phyloP scores from a whole-genome alignment of 148 eudicot genomes.

The Diospyros kaki region DNA sequence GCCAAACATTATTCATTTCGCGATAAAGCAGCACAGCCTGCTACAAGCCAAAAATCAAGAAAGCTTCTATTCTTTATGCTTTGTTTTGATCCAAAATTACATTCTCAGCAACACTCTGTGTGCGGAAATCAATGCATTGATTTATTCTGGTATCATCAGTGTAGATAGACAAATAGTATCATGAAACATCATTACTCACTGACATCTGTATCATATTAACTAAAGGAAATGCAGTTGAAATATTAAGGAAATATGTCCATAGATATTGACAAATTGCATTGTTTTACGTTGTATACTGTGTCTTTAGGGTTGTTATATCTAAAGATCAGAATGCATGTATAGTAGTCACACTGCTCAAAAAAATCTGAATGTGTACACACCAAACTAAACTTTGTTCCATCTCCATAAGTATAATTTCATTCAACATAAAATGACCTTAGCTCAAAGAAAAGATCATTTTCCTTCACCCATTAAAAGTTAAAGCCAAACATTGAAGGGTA shows the following conservation, averaged over 20 bases:
- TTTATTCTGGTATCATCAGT: background rate
- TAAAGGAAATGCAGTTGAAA: background rate
- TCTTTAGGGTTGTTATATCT: background rate
- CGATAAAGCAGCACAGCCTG: background rate
- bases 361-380: background rate
- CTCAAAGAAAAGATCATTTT: background rate
- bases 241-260: background rate
- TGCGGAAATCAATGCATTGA: background rate
- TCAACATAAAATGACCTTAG: background rate
- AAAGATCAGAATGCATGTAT: background rate
- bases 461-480: background rate
- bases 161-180: background rate
- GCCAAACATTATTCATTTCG: background rate
- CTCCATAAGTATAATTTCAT: background rate
- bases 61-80: background rate
- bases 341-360: background rate
- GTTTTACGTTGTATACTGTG: background rate
- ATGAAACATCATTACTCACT: background rate
- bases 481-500: constrained; percentile 7
- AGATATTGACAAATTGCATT: background rate
- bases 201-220: background rate
- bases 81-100: background rate
- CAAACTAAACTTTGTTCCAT: background rate
- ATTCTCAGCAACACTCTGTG: background rate
- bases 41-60: too few species aligned